Base-by-base conservation (phyloP, 257 asterid species). In the Petunia secreta region DNA sequence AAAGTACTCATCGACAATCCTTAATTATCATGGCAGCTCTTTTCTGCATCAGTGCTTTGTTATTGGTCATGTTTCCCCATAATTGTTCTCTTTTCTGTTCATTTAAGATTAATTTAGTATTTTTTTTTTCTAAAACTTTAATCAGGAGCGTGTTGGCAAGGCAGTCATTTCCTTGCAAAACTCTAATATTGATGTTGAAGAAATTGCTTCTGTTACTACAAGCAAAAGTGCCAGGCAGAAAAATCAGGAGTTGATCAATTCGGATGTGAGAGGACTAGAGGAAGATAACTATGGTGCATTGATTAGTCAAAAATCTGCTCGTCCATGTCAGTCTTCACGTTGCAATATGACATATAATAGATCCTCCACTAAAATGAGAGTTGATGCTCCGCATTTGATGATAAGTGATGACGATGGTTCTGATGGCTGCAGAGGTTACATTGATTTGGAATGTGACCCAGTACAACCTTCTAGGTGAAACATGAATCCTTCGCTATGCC, bases 361-460 rank as follows among this genome's bases (percentile, higher is more conserved):
- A 68, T 81, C 60, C 39, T 77, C 75, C 44, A 80, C 82, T 52
- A 84, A 54, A 65, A 75, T 80, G 79, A 78, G 71, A 63, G 65
- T 64, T 71, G 85, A 84, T 79, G 83, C 83, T 79, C 82, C 77
- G 48, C 79, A 52, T 40, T 59, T 78, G 54, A 69, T 48, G 59
- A 80, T 81, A 85, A 78, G 78, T 34, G 84, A 87, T 80, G 88
- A 87, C 63, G 79, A 82, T 46, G 85, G 73, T 48, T 68, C 83
- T 68, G 39, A 82, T 67, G 77, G 83, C 78, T 10, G 79, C 87
- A 74, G 81, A 38, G 83, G 83, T 64, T 84, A 76, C 85, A 85
- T 90, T 80, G 95, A 92, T 84, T 84, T 90, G 75, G 97, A 88
- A 59, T 82, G 87, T 87, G 95, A 89, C 67, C 83, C 92, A 77